Evolutionary conservation across 2,329 filamentous ascomycete genomes (phyloP), one percentile per base, ranked within the genome.

Genomic region (Nannizzia gypsea): DNA sequence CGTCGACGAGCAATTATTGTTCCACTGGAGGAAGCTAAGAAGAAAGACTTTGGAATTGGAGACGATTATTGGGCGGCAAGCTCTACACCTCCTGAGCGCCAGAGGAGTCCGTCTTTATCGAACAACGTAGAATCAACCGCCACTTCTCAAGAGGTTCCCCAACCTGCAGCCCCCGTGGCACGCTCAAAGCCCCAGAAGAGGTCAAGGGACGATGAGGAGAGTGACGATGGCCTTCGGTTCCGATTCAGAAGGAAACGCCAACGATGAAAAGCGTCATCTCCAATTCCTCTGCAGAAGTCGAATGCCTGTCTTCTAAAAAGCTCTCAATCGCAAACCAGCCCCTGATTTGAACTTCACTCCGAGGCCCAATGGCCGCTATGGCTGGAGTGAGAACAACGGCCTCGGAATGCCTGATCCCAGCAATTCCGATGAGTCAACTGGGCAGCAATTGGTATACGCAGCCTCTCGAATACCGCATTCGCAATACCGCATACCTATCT

Each of bases 41-140:
- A 80, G 56, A 89, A 88, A 66, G 83, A 83, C 40, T 87, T 86
- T 67, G 88, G 88, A 1, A 81, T 90, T 26, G 86, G 87, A 0
- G 87, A 90, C 57, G 82, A 86, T 52, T 89, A 90, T 73, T 92
- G 88, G 85, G 81, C 62, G 74, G 78, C 61, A 66, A 72, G 60
- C 62, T 67, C 58, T 66, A 67, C 65, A 67, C 69, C 59, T 24
- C 56, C 59, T 13, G 57, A 61, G 17, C 67, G 66, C 13, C 68
- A 69, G 38, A 62, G 62, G 17, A 62, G 59, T 36, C 64, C 66
- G 26, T 56, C 59, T 13, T 66, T 66, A 28, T 71, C 68, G 60
- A 73, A 70, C 65, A 71, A 70, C 65, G 71, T 68, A 61, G 67
- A 65, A 42, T 67, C 62, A 56, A 59, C 61, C 54, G 63, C 61